phyloP scores from a whole-genome alignment of 2,329 filamentous ascomycete genomes.

The Aurifilum marmelostoma region DNA sequence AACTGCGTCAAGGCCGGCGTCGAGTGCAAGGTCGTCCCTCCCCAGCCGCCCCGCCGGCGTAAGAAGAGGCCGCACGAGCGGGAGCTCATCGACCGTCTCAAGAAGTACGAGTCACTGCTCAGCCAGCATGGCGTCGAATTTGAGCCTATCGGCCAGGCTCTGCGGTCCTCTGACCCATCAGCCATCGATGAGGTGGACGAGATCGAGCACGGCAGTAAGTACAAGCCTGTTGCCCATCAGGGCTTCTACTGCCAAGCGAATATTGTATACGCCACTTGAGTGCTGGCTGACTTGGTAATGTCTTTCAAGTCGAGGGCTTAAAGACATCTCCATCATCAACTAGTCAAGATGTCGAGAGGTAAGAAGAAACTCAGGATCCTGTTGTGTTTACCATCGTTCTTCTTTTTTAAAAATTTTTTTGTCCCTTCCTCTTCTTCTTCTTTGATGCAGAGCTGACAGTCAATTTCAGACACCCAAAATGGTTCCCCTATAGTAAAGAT shows the following conservation, averaged over 20 bases:
- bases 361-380: constrained; percentile 20
- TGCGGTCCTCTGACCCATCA: constrained; percentile 43
- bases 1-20: constrained; percentile 67
- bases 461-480: constrained; percentile 45
- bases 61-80: constrained; percentile 70
- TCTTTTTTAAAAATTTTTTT: too few species aligned
- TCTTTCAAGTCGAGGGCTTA: constrained; percentile 47
- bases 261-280: neutral
- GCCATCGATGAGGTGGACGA: constrained; percentile 58
- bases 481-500: constrained; percentile 58
- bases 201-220: constrained; percentile 52
- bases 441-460: constrained; percentile 36
- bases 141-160: constrained; percentile 63
- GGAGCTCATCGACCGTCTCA: constrained; percentile 70
- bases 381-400: constrained; percentile 28
- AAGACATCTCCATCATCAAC: constrained; percentile 56
- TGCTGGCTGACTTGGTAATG: neutral
- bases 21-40: constrained; percentile 63
- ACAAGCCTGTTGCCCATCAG: neutral
- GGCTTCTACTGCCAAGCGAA: neutral
- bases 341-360: constrained; percentile 42
- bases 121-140: constrained; percentile 70
- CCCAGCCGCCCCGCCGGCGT: constrained; percentile 59
- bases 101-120: constrained; percentile 69
- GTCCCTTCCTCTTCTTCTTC: too few species aligned